Percentiles rank a stretch among this genome's conserved stretches.
Conservation (phyloP, 2,329 filamentous ascomycete genomes). For the Escovopsis sp. region DNA sequence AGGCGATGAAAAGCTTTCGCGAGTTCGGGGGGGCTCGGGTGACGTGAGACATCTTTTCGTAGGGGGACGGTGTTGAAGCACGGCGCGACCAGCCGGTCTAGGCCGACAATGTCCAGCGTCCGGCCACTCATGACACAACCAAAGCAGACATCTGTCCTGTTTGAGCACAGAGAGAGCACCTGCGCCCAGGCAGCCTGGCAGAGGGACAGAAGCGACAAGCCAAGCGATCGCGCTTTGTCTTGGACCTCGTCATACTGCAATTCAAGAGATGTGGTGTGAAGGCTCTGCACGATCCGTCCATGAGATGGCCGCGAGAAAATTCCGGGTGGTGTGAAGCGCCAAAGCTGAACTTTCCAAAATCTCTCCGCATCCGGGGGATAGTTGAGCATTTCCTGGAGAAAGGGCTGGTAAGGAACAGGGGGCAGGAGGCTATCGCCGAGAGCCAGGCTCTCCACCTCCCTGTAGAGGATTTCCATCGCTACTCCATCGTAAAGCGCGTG, state of each 20-base stretch:
- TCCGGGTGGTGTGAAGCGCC: constrained; percentile 26
- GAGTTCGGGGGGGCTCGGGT: constrained; percentile 39
- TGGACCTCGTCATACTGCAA: constrained; percentile 32
- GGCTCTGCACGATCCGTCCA: constrained; percentile 15
- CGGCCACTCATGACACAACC: constrained; percentile 76
- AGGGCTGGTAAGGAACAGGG: constrained; percentile 43
- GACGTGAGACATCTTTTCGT: constrained; percentile 37
- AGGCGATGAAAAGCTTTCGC: constrained; percentile 44
- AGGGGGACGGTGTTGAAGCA: constrained; percentile 85
- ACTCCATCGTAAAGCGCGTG: constrained; percentile 81
- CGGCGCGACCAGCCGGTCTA: constrained; percentile 66
- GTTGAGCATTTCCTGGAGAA: constrained; percentile 44
- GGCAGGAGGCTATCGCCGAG: constrained; percentile 29
- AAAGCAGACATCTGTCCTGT: constrained; percentile 59
- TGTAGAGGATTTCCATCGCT: constrained; percentile 54
- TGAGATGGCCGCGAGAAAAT: constrained; percentile 12
- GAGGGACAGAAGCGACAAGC: constrained; percentile 48
- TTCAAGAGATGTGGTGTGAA: constrained; percentile 15
- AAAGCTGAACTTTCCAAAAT: constrained; percentile 53
- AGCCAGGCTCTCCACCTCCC: constrained; percentile 53
- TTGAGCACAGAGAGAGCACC: constrained; percentile 41
- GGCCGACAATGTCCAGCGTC: constrained; percentile 45
- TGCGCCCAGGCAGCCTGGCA: constrained; percentile 62
- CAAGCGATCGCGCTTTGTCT: constrained; percentile 33
- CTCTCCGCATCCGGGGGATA: constrained; percentile 33